Evolutionary conservation across 169 alveolate genomes (phyloP).

Genomic region (Plasmodium billcollinsi): DNA sequence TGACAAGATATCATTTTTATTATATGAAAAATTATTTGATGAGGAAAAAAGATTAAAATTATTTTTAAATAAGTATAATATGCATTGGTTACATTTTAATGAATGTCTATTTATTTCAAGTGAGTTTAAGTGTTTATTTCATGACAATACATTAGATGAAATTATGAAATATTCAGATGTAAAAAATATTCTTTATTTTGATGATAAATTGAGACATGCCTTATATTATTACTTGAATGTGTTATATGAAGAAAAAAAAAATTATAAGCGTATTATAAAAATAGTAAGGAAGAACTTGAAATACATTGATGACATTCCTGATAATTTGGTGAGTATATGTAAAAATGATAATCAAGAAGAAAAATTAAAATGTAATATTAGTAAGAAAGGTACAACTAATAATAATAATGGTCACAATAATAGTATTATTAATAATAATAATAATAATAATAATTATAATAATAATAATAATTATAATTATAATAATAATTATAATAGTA

Average conservation of each 20-base stretch:
- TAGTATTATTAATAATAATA: too few relatives aligned
- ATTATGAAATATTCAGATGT: conserved; percentile 34
- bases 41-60: conserved; percentile 46
- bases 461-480: too few relatives aligned
- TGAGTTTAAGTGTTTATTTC: conserved; percentile 9
- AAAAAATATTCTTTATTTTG: conserved; percentile 32
- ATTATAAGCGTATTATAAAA: background rate
- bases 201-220: conserved; percentile 12
- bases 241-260: conserved; percentile 8
- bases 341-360: background rate
- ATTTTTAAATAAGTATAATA: conserved; percentile 22
- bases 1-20: background rate
- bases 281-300: conserved; percentile 8
- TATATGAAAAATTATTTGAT: conserved; percentile 48
- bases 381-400: too few relatives aligned
- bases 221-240: conserved; percentile 31
- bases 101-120: conserved; percentile 45
- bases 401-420: too few relatives aligned
- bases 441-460: too few relatives aligned
- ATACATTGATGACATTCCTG: conserved; percentile 52
- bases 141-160: conserved; percentile 13
- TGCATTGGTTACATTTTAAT: conserved; percentile 27
- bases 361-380: background rate
- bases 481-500: too few relatives aligned
- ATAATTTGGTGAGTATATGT: conserved; percentile 5